Evolutionary conservation across 228 moss, liverwort and hornwort species (phyloP).

Genomic region (Sphagnum fallax): DNA sequence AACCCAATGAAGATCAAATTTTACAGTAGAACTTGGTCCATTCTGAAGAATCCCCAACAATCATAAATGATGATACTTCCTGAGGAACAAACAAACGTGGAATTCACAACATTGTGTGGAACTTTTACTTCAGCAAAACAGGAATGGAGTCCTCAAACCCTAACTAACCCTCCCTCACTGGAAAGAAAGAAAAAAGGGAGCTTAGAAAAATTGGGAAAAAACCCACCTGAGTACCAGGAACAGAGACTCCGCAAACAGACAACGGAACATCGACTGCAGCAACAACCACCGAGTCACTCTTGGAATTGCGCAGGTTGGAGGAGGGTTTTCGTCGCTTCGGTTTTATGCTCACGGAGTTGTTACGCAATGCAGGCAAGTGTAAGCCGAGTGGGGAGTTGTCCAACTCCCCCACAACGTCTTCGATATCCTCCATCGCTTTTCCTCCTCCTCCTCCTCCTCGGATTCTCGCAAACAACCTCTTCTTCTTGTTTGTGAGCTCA

Average conservation of each 20-base stretch:
- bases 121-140: no score
- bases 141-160: not conserved
- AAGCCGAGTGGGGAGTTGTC: conserved; percentile 34
- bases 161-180: not conserved
- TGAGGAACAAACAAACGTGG: no score
- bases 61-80: no score
- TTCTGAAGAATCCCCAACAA: no score
- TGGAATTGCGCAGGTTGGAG: not conserved
- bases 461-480: not conserved
- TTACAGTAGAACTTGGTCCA: no score
- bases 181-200: not conserved
- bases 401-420: conserved; percentile 49
- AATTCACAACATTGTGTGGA: no score
- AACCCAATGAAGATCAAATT: no score
- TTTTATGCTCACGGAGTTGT: conserved; percentile 15
- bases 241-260: not conserved
- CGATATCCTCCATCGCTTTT: conserved; percentile 64
- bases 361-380: conserved; percentile 35
- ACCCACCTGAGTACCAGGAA: conserved; percentile 46
- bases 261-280: not conserved
- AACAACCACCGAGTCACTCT: not conserved
- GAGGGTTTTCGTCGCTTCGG: conserved; percentile 9
- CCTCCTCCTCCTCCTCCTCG: not conserved
- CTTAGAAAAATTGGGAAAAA: not conserved
- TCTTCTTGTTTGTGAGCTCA: no score